Conservation (phyloP, 345 rosid species). For the Abelmoschus esculentus region DNA sequence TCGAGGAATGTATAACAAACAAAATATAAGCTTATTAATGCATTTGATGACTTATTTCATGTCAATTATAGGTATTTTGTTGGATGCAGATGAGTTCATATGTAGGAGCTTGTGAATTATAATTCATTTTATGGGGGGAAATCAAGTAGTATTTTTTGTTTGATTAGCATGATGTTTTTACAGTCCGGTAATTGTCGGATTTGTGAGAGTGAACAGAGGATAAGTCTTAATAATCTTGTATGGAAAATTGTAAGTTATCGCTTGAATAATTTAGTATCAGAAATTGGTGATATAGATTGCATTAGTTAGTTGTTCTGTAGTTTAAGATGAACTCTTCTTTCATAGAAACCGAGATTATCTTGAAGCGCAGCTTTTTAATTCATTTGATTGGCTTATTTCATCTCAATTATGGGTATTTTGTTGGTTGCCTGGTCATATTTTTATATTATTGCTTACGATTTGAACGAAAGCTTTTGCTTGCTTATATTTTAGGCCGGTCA, state of each 20-base stretch:
- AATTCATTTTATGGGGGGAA: too few relatives aligned
- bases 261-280: neutral
- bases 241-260: neutral
- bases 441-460: neutral
- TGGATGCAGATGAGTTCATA: neutral
- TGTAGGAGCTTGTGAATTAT: too few relatives aligned
- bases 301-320: neutral
- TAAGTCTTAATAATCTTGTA: neutral
- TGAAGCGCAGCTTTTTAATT: too few relatives aligned
- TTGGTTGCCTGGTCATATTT: too few relatives aligned
- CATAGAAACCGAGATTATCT: too few relatives aligned
- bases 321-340: neutral
- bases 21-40: neutral
- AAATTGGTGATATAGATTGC: too few relatives aligned
- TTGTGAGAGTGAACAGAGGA: neutral
- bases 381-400: too few relatives aligned
- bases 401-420: too few relatives aligned
- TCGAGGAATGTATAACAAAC: neutral
- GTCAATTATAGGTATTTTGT: neutral
- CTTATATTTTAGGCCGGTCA: slow-evolving; percentile 66
- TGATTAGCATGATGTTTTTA: too few relatives aligned
- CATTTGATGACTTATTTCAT: neutral
- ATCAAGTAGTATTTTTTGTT: too few relatives aligned
- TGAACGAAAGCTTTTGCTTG: neutral
- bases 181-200: neutral